These are phyloP conservation scores for Tympanopsis confertula DNA, from an alignment of 2,329 filamentous ascomycete species.

Conservation along the genomic window DNA sequence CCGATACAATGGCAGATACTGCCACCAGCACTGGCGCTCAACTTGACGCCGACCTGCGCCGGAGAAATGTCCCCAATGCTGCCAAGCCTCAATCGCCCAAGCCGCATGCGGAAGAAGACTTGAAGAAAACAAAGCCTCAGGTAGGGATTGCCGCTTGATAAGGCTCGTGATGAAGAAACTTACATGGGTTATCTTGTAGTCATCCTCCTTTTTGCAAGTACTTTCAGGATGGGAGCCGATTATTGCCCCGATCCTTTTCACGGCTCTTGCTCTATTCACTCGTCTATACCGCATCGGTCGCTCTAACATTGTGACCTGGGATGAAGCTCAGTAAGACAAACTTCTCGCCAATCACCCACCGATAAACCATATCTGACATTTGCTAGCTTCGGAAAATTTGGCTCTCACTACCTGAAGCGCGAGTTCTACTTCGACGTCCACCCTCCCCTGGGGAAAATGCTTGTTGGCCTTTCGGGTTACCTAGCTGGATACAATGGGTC, in stretches of 20 bases:
- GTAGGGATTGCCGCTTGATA: not conserved
- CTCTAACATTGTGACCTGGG: conserved; percentile 65
- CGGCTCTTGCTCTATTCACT: conserved; percentile 51
- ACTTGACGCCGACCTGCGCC: conserved; percentile 20
- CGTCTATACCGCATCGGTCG: conserved; percentile 54
- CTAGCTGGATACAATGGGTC: conserved; percentile 96
- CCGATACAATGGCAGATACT: conserved; percentile 7
- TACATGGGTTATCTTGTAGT: not conserved
- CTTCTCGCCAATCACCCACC: conserved; percentile 14
- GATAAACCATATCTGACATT: conserved; percentile 14
- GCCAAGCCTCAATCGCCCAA: conserved; percentile 10
- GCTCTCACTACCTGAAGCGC: conserved; percentile 95
- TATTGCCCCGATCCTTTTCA: conserved; percentile 52
- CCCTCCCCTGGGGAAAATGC: conserved; percentile 94
- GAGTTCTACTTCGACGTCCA: conserved; percentile 99
- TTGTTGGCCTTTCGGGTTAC: conserved; percentile 91
- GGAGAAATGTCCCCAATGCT: conserved; percentile 23
- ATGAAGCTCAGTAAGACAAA: conserved; percentile 57
- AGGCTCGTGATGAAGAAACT: not conserved
- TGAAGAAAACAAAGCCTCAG: not conserved
- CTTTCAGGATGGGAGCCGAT: conserved; percentile 49
- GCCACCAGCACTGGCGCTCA: conserved; percentile 20
- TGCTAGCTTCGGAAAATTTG: conserved; percentile 83
- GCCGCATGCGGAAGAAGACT: not conserved
- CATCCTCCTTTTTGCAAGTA: conserved; percentile 11